Base-by-base conservation (phyloP, 345 rosid genomes). In the Gossypium thurberi region DNA sequence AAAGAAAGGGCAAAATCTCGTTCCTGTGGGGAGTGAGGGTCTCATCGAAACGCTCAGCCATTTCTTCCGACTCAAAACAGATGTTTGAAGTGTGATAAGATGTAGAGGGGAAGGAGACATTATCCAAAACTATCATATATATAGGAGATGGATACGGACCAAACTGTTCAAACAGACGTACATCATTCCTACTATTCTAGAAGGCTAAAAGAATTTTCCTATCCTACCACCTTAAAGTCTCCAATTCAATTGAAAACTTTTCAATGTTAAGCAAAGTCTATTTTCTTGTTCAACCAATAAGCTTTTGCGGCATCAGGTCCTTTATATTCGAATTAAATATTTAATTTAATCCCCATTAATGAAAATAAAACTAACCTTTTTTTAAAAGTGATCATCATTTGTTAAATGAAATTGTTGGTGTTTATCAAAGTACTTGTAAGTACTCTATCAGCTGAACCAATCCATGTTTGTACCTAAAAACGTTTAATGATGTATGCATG, bases 21-120 rank as follows among this genome's bases (percentile, higher is more conserved):
- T 89, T 89, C 70, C 93, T 82, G 70, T 85, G 77, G 69, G 83
- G 65, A n/a, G 77, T 48, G 20, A 89, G 91, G 8, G 91, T 89
- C 57, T 82, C 87, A 28, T 89, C 93, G 80, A 89, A 71, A 46
- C 88, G 93, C 9, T 82, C 86, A 12, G 87, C 82, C 93, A 89
- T 89, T 77, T 84, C 76, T 73, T 40, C 58, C 20, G 63, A 40
- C 5, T 37, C 43, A 13, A 51, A 51, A 77, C 23, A 43, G 62
- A 48, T 58, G 1, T 15, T 33, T 33, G 40, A 17, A 70, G 42
- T 69, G 10, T 52, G 28, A 60, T 1, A 60, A 47, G 18, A 17
- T 18, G 7, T 9, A 71, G 40, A 7, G 40, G 44, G 14, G 69
- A n/a, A 43, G 17, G 17, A 12, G 33, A 63, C 11, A 55, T 21